Evolutionary conservation across 148 eudicot species (phyloP).

Genomic region (Oxyria digyna): DNA sequence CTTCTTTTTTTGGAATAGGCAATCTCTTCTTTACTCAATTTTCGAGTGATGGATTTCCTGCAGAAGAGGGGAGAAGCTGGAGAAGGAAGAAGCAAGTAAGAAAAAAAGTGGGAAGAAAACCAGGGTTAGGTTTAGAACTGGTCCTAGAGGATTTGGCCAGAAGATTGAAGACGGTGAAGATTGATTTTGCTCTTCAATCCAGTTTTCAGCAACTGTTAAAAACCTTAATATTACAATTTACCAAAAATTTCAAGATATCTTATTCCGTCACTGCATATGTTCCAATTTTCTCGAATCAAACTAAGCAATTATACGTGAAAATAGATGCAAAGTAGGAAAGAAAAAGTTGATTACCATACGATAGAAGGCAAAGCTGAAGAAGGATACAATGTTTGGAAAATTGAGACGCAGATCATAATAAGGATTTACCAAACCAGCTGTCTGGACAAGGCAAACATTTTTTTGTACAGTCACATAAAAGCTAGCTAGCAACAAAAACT

Average conservation of each 20-base stretch:
- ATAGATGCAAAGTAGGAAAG: neutral
- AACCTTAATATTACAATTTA: neutral
- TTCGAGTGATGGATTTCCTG: slow-evolving; percentile 78
- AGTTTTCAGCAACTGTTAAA: neutral
- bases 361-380: neutral
- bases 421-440: no score
- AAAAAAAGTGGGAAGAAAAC: slow-evolving; percentile 41
- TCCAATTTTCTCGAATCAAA: neutral
- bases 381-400: neutral
- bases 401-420: slow-evolving; percentile 2
- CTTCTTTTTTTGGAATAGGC: no score
- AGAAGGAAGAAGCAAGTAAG: slow-evolving; percentile 56
- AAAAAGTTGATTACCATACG: neutral
- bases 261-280: no score
- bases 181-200: slow-evolving; percentile 4
- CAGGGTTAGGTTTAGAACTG: slow-evolving; percentile 34
- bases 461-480: slow-evolving; percentile 11
- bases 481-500: slow-evolving; percentile 8
- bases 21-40: no score
- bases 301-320: neutral
- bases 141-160: slow-evolving; percentile 87
- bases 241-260: no score
- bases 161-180: slow-evolving; percentile 41
- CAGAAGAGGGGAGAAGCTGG: slow-evolving; percentile 75
- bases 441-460: slow-evolving; percentile 1